phyloP scores from a whole-genome alignment of 2,329 filamentous ascomycete genomes.

The Penicillium sp. region DNA sequence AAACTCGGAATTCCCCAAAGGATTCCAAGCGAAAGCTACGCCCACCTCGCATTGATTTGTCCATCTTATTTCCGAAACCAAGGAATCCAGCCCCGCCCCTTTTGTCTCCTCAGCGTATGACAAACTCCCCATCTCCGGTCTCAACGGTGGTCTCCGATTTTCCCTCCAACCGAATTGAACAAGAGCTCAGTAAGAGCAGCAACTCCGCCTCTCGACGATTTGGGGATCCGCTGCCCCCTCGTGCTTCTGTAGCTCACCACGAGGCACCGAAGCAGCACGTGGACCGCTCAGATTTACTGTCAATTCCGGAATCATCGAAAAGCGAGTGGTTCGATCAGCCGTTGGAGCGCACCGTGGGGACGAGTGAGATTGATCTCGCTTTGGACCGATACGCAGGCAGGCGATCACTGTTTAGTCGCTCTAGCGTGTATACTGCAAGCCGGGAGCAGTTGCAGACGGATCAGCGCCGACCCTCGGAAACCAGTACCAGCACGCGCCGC shows the following conservation, averaged over 20 bases:
- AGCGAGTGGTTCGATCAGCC: constrained; percentile 27
- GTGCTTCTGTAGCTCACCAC: constrained; percentile 10
- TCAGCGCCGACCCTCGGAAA: constrained; percentile 19
- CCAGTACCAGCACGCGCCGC: constrained; percentile 17
- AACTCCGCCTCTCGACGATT: constrained; percentile 25
- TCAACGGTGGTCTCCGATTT: constrained; percentile 35
- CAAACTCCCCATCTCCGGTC: constrained; percentile 41
- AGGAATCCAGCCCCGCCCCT: constrained; percentile 33
- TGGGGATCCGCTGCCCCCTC: constrained; percentile 27
- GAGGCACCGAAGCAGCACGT: constrained; percentile 12
- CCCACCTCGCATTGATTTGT: constrained; percentile 44
- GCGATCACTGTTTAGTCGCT: constrained; percentile 25
- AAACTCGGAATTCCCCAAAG: constrained; percentile 27
- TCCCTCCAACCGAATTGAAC: constrained; percentile 20
- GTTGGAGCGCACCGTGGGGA: constrained; percentile 31
- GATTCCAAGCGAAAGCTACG: constrained; percentile 42
- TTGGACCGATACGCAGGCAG: constrained; percentile 30
- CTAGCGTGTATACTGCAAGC: constrained; percentile 25
- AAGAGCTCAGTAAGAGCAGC: constrained; percentile 8
- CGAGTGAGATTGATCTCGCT: constrained; percentile 36
- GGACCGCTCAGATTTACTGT: constrained; percentile 19
- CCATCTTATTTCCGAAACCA: constrained; percentile 45
- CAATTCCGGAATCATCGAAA: constrained; percentile 20
- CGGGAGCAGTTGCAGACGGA: constrained; percentile 23
- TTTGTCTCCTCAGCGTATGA: constrained; percentile 45